Evolutionary conservation across 768 basidiomycete species (phyloP).

Genomic region (Leccinellum albellum): DNA sequence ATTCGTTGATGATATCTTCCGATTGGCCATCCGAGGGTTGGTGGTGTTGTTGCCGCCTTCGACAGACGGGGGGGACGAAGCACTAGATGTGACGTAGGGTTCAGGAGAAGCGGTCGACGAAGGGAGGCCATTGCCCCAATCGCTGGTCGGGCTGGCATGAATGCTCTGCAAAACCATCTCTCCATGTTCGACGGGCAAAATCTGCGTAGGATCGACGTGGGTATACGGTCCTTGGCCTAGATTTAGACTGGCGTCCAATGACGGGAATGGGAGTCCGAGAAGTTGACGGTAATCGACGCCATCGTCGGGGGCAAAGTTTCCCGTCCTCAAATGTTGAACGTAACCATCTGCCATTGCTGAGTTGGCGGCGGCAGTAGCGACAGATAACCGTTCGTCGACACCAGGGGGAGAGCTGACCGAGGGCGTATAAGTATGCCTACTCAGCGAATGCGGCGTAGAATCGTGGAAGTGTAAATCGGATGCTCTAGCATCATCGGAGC

Average conservation of each 20-base stretch:
- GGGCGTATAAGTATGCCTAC: slow-evolving; percentile 34
- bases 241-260: slow-evolving; percentile 41
- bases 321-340: slow-evolving; percentile 54
- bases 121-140: slow-evolving; percentile 71
- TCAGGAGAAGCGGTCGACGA: slow-evolving; percentile 76
- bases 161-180: slow-evolving; percentile 46
- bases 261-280: slow-evolving; percentile 62
- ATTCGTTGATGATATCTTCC: slow-evolving; percentile 67
- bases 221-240: slow-evolving; percentile 56
- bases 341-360: slow-evolving; percentile 73
- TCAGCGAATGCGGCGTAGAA: slow-evolving; percentile 29
- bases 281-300: slow-evolving; percentile 58
- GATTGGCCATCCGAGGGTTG: slow-evolving; percentile 32
- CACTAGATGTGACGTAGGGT: slow-evolving; percentile 63
- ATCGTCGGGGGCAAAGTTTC: slow-evolving; percentile 53
- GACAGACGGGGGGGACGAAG: slow-evolving; percentile 68
- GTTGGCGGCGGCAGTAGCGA: slow-evolving; percentile 61
- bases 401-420: slow-evolving; percentile 30
- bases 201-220: slow-evolving; percentile 92
- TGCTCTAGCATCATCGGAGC: slow-evolving; percentile 24
- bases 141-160: slow-evolving; percentile 78
- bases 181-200: slow-evolving; percentile 47
- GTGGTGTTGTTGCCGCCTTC: slow-evolving; percentile 41
- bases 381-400: slow-evolving; percentile 52
- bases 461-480: slow-evolving; percentile 32